Percentiles rank a stretch among this genome's conserved stretches.
These are phyloP conservation scores for Streptanthus diversifolius DNA, from an alignment of 345 rosid species.

Conservation along the genomic window DNA sequence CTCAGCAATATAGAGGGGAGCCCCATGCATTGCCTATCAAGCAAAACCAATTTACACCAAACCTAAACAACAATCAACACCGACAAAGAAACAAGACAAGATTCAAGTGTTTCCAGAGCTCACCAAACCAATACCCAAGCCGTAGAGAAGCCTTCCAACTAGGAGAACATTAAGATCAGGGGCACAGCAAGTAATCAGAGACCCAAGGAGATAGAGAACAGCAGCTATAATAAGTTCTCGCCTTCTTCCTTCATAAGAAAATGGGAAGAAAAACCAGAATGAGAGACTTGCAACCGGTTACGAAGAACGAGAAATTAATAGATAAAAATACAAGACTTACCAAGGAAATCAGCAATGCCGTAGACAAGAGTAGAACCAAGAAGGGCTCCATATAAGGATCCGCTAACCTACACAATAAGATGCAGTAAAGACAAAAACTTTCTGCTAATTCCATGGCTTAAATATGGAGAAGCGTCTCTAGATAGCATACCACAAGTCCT, in stretches of 20 bases:
- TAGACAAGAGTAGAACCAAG: slow-evolving; percentile 80
- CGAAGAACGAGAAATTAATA: neutral
- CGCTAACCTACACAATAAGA: slow-evolving; percentile 68
- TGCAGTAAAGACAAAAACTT: neutral
- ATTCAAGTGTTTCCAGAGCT: slow-evolving; percentile 34
- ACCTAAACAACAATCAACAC: slow-evolving; percentile 7
- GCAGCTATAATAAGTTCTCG: slow-evolving; percentile 78
- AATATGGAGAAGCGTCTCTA: slow-evolving; percentile 6
- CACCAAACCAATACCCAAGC: slow-evolving; percentile 90
- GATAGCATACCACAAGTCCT: slow-evolving; percentile 82
- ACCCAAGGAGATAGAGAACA: slow-evolving; percentile 58
- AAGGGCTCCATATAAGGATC: slow-evolving; percentile 96
- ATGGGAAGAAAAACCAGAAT: slow-evolving; percentile 9
- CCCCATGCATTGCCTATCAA: slow-evolving; percentile 95
- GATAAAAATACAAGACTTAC: slow-evolving; percentile 38
- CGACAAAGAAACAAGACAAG: neutral
- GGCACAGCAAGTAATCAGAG: slow-evolving; percentile 55
- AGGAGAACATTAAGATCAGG: slow-evolving; percentile 70
- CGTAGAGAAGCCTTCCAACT: slow-evolving; percentile 77
- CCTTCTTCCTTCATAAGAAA: slow-evolving; percentile 58
- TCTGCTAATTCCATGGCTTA: neutral
- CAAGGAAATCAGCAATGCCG: slow-evolving; percentile 87
- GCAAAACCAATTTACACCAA: neutral
- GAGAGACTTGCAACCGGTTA: neutral
- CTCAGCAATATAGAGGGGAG: slow-evolving; percentile 96